Evolutionary conservation across 805 yeast species (phyloP), one percentile per base, ranked within the genome.

Genomic region (Teunomyces stri): DNA sequence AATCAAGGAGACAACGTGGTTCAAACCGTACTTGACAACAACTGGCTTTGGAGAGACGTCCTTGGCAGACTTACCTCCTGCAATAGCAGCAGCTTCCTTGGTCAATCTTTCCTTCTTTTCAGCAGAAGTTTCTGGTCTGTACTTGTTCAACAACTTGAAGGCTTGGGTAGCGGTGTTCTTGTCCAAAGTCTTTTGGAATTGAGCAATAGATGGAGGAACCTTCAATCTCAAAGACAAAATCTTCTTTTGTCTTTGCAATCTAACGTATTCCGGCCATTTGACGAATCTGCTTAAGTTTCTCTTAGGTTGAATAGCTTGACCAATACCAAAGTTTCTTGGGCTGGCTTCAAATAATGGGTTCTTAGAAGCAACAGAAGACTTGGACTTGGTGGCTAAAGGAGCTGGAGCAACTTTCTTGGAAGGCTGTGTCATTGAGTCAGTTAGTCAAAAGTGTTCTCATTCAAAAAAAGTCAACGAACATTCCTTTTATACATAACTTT

Each of bases 61-160:
- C 79, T 88, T 90, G 75, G 88, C 91, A 78, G 89, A 82, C 85
- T 91, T 90, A 75, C 98, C 98, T 72, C 89, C 97, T 56, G 97
- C 97, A 70, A 91, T 84, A 64, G 97, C 98, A 68, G 97, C 96
- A 62, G 99, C 97, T 81, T 94, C 98, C 81, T 88, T 89, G 77
- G 94, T 86, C 70, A 92, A 85, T 83, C 99, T 90, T 82, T 89
- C 97, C 85, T 90, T 91, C 96, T 92, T 92, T 81, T 94, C 97
- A 70, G 90, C 86, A 68, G 84, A 69, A 59, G 97, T 88, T 84
- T 92, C 99, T 70, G 99, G 98, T 81, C 96, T 86, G 89, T 92
- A 92, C 83, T 94, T 92, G 95, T 90, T 90, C 81, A 92, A 85
- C 68, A 92, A 85, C 83, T 91, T 91, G 85, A 92, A 88, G 64